Evolutionary conservation across 352 stramenopile species (phyloP).

Genomic region (Saprolegnia parasitica): DNA sequence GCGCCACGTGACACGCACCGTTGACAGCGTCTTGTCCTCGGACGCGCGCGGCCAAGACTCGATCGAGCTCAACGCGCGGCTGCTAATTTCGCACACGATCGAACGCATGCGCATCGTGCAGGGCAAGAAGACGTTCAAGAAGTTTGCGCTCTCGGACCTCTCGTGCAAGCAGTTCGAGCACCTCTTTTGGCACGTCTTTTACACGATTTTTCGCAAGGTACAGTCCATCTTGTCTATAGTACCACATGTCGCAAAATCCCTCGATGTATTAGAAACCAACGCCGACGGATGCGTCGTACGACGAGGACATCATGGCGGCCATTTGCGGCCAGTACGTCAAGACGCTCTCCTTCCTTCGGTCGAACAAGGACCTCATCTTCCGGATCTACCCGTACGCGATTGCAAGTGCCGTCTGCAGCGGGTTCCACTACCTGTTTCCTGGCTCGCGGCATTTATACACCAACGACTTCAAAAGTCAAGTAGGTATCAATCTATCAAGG

Average conservation of each 20-base stretch:
- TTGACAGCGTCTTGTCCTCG: constrained; percentile 65
- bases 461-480: constrained; percentile 70
- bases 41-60: not conserved
- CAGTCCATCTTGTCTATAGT: no score
- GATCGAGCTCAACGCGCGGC: constrained; percentile 65
- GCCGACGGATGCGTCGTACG: not conserved
- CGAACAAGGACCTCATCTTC: constrained; percentile 84
- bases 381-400: constrained; percentile 84
- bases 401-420: constrained; percentile 70
- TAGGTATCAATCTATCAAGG: not conserved
- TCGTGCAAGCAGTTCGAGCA: constrained; percentile 81
- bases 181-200: constrained; percentile 86
- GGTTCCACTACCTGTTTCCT: constrained; percentile 85
- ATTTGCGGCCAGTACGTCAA: constrained; percentile 78
- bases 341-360: constrained; percentile 57
- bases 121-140: constrained; percentile 78
- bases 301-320: constrained; percentile 42
- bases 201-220: constrained; percentile 84
- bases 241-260: no score
- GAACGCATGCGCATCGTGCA: constrained; percentile 72
- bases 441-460: constrained; percentile 83
- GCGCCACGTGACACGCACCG: constrained; percentile 80
- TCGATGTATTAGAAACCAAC: not conserved
- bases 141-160: constrained; percentile 69
- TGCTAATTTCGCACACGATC: constrained; percentile 80